Evolutionary conservation across 2,329 filamentous ascomycete genomes (phyloP), one percentile per base, ranked within the genome.

Genomic region (Nemania bipapillata): DNA sequence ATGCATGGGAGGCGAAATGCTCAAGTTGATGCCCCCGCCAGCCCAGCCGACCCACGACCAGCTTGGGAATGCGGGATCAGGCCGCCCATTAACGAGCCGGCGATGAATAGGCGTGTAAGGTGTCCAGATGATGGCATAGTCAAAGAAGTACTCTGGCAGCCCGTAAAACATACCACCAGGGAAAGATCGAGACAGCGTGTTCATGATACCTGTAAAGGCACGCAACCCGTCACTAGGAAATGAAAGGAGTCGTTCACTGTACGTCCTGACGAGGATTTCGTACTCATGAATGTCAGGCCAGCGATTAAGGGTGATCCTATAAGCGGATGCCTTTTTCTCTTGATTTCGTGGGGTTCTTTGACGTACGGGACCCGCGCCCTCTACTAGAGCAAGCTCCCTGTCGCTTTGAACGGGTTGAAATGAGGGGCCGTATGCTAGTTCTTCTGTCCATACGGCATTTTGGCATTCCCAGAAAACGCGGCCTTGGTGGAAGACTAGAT

Each of bases 41-140:
- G 40, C 12, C 65, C 61, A 68, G 7, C 65, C 65, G 22, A 57
- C 60, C 65, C 61, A 68, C 1, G 61, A 60, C 61, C 65, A 68
- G 20, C 65, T 68, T 6, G 65, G 61, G 11, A 68, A 35, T 17
- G 40, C 37, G 35, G 61, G 30, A 47, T 53, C 54, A 35, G 9
- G 7, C 55, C 5, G 54, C 22, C 37, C 24, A 32, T 58, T 20
- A 4, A 54, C 54, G 9, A 59, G 63, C 22, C 54, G 63, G 20
- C 63, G 55, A 35, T 20, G 42, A 42, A 58, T 47, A 42, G 61
- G 50, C n/a, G 17, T 56, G 20, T 56, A 28, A 15, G 61, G 61
- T 7, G 9, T 24, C 63, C 63, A 66, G 2, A 62, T 12, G 22
- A 62, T 22, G 37, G 56, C 56, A 35, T 49, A 49, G 37, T 66